Base-by-base conservation (phyloP, 768 basidiomycete species). In the Kondoa subrosea region DNA sequence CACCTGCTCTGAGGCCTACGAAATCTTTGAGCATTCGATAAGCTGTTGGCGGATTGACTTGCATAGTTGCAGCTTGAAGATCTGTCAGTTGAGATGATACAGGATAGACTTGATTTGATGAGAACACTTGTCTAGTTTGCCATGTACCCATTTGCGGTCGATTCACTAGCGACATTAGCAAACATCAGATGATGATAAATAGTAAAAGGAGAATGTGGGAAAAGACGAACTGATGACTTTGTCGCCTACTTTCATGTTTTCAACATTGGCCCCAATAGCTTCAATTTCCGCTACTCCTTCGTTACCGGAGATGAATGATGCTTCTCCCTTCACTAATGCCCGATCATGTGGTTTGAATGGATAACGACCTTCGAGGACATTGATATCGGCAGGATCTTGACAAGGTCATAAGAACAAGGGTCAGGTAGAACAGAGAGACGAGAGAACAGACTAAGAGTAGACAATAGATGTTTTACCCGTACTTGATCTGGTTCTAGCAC, bases 21-120 rank as follows among this genome's bases (percentile, higher is more conserved):
- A 85, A 90, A 66, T 87, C 83, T 34, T 80, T 81, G 12, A 92
- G 81, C 85, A 92, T 87, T 72, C 86, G 85, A 70, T 85, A 85
- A 0, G 90, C 90, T 0, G 89, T 88, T 0, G 88, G 81, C 1
- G 87, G 87, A 74, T 92, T 92, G 30, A 90, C 84, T 84, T 66
- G 63, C 56, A 75, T 68, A 1, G 74, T 75, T n/a, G 71, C 67
- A 56, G 68, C 70, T 34, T 71, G 59, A 15, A 68, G 26, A 57
- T 64, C 60, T 31, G 34, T 30, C 8, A 70, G 40, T 1, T 50
- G 29, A 15, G 32, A 4, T 14, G 68, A 69, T 1, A 34, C 60
- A 12, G 67, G 67, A 2, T 56, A 32, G 29, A 70, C 50, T 1
- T 66, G 57, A 1, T 64, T 34, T 2, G 33, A 30, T 27, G 56